phyloP scores from a whole-genome alignment of 1,284 basidiomycete genomes.

The Somion occarium region DNA sequence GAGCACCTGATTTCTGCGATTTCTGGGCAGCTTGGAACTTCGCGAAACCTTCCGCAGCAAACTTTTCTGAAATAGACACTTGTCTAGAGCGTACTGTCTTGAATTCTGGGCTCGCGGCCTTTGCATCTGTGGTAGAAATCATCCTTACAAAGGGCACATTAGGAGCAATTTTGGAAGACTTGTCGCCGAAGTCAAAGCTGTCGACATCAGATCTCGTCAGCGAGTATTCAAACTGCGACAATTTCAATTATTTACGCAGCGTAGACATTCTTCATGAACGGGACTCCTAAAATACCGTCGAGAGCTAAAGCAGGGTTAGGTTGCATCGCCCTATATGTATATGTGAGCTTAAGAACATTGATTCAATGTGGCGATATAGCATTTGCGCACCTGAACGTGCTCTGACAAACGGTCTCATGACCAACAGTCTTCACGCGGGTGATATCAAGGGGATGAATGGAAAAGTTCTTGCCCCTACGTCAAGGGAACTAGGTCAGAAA shows the following conservation, averaged over 20 bases:
- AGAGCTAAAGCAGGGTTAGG: conserved; percentile 15
- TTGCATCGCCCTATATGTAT: background rate
- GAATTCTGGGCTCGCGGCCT: background rate
- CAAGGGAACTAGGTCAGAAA: conserved; percentile 7
- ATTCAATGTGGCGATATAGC: background rate
- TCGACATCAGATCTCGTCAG: background rate
- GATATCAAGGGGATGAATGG: conserved; percentile 24
- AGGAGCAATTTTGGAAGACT: background rate
- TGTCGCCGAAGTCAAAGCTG: conserved; percentile 36
- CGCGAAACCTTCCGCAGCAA: too few species aligned
- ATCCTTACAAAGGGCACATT: background rate
- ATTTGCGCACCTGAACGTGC: conserved; percentile 15
- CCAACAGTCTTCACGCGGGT: background rate
- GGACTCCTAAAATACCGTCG: conserved; percentile 33
- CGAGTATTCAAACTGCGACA: background rate
- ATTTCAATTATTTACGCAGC: conserved; percentile 27
- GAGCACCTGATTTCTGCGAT: too few species aligned
- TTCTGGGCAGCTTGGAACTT: too few species aligned
- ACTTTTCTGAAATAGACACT: background rate
- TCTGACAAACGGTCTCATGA: conserved; percentile 18
- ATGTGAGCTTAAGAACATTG: background rate
- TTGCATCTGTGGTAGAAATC: background rate
- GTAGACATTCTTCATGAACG: conserved; percentile 37
- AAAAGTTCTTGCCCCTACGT: conserved; percentile 13
- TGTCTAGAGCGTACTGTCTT: background rate